Evolutionary conservation across 495 filamentous ascomycete species (phyloP), one percentile per base, ranked within the genome.

Genomic region (Penicillium alfredii): DNA sequence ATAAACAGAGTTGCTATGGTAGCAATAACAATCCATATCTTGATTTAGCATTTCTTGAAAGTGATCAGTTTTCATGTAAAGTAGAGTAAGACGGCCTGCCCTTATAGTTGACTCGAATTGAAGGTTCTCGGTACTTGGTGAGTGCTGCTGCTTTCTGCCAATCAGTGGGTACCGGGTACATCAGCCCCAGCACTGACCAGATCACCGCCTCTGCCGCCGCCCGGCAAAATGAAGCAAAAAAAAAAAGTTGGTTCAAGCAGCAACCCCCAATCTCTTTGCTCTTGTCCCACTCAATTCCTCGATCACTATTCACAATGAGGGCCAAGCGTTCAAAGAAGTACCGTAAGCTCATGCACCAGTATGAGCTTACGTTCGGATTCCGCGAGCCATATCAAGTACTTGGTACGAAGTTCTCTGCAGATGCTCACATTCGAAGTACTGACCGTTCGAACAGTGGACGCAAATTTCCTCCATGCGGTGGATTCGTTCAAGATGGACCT

Each of bases 241-340:
- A n/a, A n/a, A n/a, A n/a, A n/a, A n/a, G n/a, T n/a, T n/a, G n/a
- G n/a, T n/a, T n/a, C n/a, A n/a, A n/a, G n/a, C n/a, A n/a, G n/a
- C n/a, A n/a, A n/a, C n/a, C n/a, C n/a, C n/a, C n/a, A n/a, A n/a
- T n/a, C n/a, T n/a, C n/a, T n/a, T n/a, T n/a, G n/a, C n/a, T 25
- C 5, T 25, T n/a, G 11, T n/a, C 11, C 11, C 23, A 24, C 22
- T 2, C n/a, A n/a, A n/a, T n/a, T n/a, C 22, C n/a, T 8, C 22
- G 22, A 24, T 24, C 22, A n/a, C 22, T 24, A 24, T 24, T 24
- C 22, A 76, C 56, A 43, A 94, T 94, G 87, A 77, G 84, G 53
- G 88, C 86, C 40, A 96, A 96, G 61, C 80, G 92, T 44, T 81
- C 84, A 5, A 98, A 96, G 69, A 84, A 88, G 58, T 98, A 97